Evolutionary conservation across 1,284 basidiomycete species (phyloP), one percentile per base, ranked within the genome.

Genomic region (Heterobasidion irregulare): DNA sequence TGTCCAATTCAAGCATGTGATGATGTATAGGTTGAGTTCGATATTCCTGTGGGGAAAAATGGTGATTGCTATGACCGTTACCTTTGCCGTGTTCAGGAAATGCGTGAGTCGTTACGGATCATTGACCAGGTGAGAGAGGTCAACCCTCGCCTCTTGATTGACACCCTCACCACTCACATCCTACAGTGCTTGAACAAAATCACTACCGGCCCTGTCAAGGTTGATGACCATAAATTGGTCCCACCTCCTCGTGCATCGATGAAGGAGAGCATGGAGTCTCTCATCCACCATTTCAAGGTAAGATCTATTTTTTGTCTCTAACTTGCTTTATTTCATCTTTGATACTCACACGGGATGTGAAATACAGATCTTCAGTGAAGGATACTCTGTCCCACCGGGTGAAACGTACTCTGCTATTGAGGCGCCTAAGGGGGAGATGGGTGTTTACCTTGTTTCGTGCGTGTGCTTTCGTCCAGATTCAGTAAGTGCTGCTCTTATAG

Each of bases 361-460:
- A 44, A 47, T n/a, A 50, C 63, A 90, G 87, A 78, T 95, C 64
- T 98, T 96, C 78, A 94, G 89, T 55, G 95, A 99, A 72, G 96
- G 96, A 18, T 99, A 94, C 76, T 91, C 91, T 34, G 96, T 98
- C n/a, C 96, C 96, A 15, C 91, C 95, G 16, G 88, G 96, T 36
- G 96, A 99, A 77, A 99, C 96, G 0, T 99, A 99, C 76, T 86
- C 84, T 54, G 94, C 96, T 5, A 98, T 99, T 64, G 96, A 99
- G 74, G 96, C 96, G 16, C 96, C 95, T 56, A 99, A 99, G 76
- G 95, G 95, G 59, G 94, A 98, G 75, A 98, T 98, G 95, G 94
- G 80, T 61, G 94, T 98, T 54, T 97, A 94, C 74, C 84, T 97
- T 54, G 92, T 97, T 58, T 95, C 92, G 79, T 88, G 62, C 62